Base-by-base conservation (phyloP, 164 flowering plant species). In the Sextonia rubra region DNA sequence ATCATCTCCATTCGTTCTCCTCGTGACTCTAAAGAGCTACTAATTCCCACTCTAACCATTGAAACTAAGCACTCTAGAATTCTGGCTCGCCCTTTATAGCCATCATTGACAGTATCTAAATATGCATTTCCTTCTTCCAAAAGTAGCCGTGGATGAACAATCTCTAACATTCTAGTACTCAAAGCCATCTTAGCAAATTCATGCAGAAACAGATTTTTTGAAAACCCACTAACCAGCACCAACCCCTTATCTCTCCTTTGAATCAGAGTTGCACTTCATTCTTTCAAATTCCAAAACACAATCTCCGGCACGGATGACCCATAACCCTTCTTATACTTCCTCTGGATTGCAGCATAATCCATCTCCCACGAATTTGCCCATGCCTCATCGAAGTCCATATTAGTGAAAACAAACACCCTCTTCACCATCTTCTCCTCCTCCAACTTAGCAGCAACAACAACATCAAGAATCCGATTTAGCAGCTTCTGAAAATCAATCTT, bases 331-430 rank as follows among this genome's bases (percentile, higher is more conserved):
- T 55, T 9, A 68, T 72, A 83, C 74, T 86, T 83, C 76, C 83
- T 81, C 66, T 26, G 60, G 17, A 86, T 82, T 1, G 61, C 83
- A 58, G 78, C 67, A 47, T 86, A 86, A 23, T 83, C 90, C 3
- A 86, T 86, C 60, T 85, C 88, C 90, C 87, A 85, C 0, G 20
- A 2, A n/a, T 76, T 71, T 20, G 47, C 49, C 0, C 84, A 81
- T 2, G 85, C 89, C 65, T 78, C 25, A 44, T 87, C 88, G 64
- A 87, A 87, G 60, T 88, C 91, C 91, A 88, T 88, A 58, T 86
- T 88, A 63, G 89, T 88, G 71, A n/a, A n/a, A n/a, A n/a, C n/a
- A n/a, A n/a, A n/a, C n/a, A n/a, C n/a, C n/a, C n/a, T n/a, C n/a
- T n/a, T 85, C 8, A 86, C 77, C 81, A 85, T 77, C 64, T 80